Evolutionary conservation across 257 asterid genomes (phyloP).

Genomic region (Apocynum venetum): DNA sequence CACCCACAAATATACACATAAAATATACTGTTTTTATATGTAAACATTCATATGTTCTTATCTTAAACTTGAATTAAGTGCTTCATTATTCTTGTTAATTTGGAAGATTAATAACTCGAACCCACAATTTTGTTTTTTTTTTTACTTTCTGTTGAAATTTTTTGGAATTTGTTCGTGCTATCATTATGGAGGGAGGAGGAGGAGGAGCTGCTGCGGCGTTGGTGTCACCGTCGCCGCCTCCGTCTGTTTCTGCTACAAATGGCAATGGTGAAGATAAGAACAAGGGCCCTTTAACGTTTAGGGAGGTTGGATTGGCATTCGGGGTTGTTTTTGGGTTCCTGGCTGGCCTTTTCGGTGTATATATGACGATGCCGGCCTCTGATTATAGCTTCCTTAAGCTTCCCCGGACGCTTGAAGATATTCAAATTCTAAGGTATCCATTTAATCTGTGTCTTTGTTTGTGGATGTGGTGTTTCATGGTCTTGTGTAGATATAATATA

Average conservation of each 20-base stretch:
- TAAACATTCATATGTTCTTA: conserved; percentile 9
- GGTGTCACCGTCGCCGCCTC: conserved; percentile 8
- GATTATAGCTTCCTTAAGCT: conserved; percentile 94
- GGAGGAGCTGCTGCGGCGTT: conserved; percentile 12
- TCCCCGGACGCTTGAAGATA: conserved; percentile 80
- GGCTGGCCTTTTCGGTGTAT: conserved; percentile 57
- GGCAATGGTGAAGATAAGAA: conserved; percentile 15
- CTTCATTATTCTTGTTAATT: conserved; percentile 5
- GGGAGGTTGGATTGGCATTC: conserved; percentile 62
- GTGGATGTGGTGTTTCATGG: not conserved
- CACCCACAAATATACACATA: conserved; percentile 17
- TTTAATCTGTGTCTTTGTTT: not conserved
- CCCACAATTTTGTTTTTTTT: not conserved
- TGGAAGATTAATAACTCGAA: not conserved
- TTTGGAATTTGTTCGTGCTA: not conserved
- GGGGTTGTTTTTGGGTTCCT: conserved; percentile 69
- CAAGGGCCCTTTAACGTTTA: conserved; percentile 54
- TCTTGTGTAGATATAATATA: not conserved
- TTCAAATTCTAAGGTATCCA: conserved; percentile 73
- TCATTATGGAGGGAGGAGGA: conserved; percentile 28
- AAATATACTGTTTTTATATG: not conserved
- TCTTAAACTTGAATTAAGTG: conserved; percentile 4
- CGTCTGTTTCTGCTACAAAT: not conserved
- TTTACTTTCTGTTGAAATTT: not conserved
- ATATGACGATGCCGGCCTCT: conserved; percentile 83